These are phyloP conservation scores for Cystoderma amianthinum DNA, from an alignment of 768 basidiomycete species.

Conservation along the genomic window DNA sequence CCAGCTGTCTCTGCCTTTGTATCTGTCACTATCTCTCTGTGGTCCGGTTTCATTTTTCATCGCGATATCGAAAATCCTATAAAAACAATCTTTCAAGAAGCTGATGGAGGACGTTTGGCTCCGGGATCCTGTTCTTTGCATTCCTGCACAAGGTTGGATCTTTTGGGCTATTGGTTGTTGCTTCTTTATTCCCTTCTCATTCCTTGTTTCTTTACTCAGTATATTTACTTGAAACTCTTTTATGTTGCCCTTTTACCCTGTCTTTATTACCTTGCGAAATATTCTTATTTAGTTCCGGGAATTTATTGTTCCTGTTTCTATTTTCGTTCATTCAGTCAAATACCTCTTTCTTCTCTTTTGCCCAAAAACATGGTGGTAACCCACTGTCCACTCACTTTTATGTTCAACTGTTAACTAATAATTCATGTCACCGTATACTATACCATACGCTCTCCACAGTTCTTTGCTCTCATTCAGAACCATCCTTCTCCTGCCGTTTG, in stretches of 20 bases:
- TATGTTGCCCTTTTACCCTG: slow-evolving; percentile 17
- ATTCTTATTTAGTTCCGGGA: not conserved
- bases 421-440: not conserved
- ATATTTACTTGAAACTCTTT: slow-evolving; percentile 11
- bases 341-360: not conserved
- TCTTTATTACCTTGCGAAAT: slow-evolving; percentile 2
- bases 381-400: not conserved
- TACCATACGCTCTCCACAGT: not conserved
- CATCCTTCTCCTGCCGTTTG: not conserved
- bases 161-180: slow-evolving; percentile 63
- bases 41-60: no score
- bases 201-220: slow-evolving; percentile 11
- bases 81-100: slow-evolving; percentile 20
- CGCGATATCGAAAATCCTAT: slow-evolving; percentile 23
- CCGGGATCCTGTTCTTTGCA: slow-evolving; percentile 24
- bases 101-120: slow-evolving; percentile 41
- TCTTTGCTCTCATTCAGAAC: not conserved
- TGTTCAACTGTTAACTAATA: not conserved
- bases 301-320: slow-evolving; percentile 9
- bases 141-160: slow-evolving; percentile 16
- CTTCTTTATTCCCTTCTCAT: slow-evolving; percentile 39
- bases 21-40: no score
- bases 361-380: not conserved
- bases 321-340: slow-evolving; percentile 3
- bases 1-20: no score